A percentile compares a stretch with the other conserved stretches of the same genome.
Conservation (phyloP, 331 rosid species). For the Rosa hybrid region DNA sequence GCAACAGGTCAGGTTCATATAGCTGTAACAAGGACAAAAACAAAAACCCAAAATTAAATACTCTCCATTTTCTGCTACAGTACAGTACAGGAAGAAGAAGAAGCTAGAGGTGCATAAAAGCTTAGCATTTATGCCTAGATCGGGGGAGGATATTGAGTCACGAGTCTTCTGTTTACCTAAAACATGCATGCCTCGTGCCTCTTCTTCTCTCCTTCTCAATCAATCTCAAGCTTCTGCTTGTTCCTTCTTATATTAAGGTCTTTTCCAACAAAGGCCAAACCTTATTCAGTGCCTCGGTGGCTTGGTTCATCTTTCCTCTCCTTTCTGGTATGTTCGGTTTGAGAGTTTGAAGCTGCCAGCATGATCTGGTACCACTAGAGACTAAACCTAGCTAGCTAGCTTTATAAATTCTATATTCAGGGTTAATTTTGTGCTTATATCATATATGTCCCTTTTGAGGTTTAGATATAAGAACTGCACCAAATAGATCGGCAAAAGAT, state of each 20-base stretch:
- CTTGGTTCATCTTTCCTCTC: slow-evolving; percentile 11
- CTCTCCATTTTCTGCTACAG: slow-evolving; percentile 12
- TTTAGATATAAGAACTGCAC: slow-evolving; percentile 1
- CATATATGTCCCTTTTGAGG: background rate
- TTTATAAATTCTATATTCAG: background rate
- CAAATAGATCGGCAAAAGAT: background rate
- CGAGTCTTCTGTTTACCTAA: slow-evolving; percentile 28
- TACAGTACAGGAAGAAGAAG: slow-evolving; percentile 29
- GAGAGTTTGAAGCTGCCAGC: slow-evolving; percentile 99
- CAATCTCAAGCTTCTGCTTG: slow-evolving; percentile 5
- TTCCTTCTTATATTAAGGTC: background rate
- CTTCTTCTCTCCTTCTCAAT: background rate
- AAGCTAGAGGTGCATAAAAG: slow-evolving; percentile 21
- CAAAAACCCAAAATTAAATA: slow-evolving; percentile 44
- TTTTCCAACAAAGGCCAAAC: slow-evolving; percentile 14
- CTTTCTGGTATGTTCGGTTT: slow-evolving; percentile 60
- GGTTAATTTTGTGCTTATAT: background rate
- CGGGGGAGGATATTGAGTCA: slow-evolving; percentile 34
- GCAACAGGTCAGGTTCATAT: slow-evolving; percentile 59
- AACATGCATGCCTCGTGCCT: slow-evolving; percentile 36
- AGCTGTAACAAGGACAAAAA: slow-evolving; percentile 65
- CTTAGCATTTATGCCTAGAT: slow-evolving; percentile 27
- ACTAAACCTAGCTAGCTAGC: slow-evolving; percentile 1
- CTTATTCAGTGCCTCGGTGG: background rate
- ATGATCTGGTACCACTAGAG: slow-evolving; percentile 69